Conservation (phyloP, 2,329 filamentous ascomycete genomes). For the Colletotrichum coccodes region DNA sequence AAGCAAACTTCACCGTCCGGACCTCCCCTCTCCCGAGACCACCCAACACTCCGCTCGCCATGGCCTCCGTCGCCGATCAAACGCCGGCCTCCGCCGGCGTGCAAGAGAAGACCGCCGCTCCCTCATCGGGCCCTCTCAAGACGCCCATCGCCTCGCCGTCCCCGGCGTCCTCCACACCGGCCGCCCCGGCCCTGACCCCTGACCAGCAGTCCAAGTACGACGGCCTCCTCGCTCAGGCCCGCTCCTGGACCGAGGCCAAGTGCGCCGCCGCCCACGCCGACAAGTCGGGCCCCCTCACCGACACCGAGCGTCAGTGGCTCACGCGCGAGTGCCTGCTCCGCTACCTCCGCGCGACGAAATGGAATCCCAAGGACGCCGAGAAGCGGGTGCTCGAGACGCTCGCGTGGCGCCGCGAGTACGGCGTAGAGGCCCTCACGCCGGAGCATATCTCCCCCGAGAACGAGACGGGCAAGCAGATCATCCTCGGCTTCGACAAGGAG, state of each 20-base stretch:
- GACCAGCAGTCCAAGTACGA: constrained; percentile 89
- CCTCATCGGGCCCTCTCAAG: constrained; percentile 42
- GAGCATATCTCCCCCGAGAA: constrained; percentile 95
- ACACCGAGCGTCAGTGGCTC: constrained; percentile 88
- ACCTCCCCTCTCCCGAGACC: too few species aligned
- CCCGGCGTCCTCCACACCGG: constrained; percentile 65
- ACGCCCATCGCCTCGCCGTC: constrained; percentile 70
- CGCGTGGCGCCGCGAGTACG: constrained; percentile 91
- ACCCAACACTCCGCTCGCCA: background rate
- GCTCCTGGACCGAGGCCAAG: constrained; percentile 76
- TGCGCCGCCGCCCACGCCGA: constrained; percentile 61
- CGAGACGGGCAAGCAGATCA: constrained; percentile 94
- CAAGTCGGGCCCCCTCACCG: constrained; percentile 73
- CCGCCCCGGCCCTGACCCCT: constrained; percentile 70
- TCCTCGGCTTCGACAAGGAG: constrained; percentile 87
- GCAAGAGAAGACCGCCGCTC: constrained; percentile 14
- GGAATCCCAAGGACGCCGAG: constrained; percentile 79
- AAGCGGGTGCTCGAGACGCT: constrained; percentile 85
- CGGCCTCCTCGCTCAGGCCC: constrained; percentile 75
- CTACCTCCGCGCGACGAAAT: constrained; percentile 94
- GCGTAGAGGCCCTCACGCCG: constrained; percentile 79
- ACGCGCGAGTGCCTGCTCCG: constrained; percentile 92
- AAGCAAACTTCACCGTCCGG: background rate
- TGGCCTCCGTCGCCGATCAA: constrained; percentile 30
- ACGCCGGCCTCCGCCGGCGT: constrained; percentile 9